phyloP scores from a whole-genome alignment of 2,329 filamentous ascomycete genomes.

The Fusarium sp. region DNA sequence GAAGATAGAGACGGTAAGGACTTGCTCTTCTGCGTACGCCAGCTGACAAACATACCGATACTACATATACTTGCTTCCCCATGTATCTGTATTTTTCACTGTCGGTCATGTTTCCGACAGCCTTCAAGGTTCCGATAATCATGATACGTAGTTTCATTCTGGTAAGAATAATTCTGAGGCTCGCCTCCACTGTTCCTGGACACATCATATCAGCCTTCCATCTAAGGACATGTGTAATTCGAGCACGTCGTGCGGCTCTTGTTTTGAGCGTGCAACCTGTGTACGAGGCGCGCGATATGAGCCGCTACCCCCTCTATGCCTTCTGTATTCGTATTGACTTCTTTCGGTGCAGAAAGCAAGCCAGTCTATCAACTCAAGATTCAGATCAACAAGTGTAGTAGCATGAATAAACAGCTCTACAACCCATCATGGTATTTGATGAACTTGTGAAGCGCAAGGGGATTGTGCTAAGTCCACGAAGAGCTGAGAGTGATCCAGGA shows the following conservation, averaged over 20 bases:
- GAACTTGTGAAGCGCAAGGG: no score
- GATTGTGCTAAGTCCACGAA: neutral
- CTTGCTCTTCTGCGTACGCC: no score
- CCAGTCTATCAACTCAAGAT: accelerated
- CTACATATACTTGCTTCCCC: no score
- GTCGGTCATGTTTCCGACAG: neutral
- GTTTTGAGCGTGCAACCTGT: no score
- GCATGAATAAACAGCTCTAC: neutral
- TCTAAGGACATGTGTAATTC: neutral
- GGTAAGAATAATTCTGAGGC: accelerated
- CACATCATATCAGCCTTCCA: neutral
- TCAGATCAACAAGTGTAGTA: neutral
- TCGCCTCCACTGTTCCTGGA: accelerated
- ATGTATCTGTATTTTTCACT: no score
- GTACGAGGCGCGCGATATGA: no score
- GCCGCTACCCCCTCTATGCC: no score
- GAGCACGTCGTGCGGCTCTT: no score
- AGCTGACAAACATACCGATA: no score
- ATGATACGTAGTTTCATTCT: neutral
- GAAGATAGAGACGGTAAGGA: no score
- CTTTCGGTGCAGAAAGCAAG: neutral
- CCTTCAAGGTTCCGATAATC: neutral
- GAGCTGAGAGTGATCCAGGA: neutral
- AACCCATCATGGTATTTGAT: neutral
- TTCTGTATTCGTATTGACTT: no score